These are phyloP conservation scores for Hordeum marinum DNA, from an alignment of 176 grass and related monocot species.

Conservation along the genomic window DNA sequence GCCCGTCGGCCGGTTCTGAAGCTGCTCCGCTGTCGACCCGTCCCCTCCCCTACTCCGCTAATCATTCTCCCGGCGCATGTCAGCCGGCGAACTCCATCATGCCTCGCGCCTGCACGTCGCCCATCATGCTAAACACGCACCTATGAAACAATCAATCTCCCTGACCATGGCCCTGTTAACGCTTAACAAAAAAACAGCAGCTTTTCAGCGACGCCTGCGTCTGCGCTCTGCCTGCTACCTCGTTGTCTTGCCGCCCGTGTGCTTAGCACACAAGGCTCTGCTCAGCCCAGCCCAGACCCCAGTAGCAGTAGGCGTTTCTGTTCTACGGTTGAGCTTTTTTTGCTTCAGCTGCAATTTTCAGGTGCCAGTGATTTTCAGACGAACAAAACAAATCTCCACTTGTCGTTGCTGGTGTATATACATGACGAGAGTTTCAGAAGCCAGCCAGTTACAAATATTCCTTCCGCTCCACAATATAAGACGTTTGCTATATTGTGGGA, in stretches of 20 bases:
- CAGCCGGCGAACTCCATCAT: background rate
- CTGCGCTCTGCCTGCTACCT: background rate
- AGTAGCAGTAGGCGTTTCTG: background rate
- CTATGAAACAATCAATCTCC: background rate
- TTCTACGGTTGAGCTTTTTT: background rate
- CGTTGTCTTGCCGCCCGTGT: constrained; percentile 13
- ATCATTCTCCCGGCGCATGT: background rate
- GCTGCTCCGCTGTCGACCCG: background rate
- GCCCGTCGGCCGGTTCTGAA: background rate
- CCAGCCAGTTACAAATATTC: too few species aligned
- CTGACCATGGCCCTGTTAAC: background rate
- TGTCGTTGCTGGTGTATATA: background rate
- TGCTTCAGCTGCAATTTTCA: constrained; percentile 18
- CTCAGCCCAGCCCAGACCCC: background rate
- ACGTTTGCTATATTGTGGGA: too few species aligned
- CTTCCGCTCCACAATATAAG: too few species aligned
- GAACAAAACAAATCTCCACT: background rate
- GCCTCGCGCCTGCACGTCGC: background rate
- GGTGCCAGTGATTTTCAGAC: background rate
- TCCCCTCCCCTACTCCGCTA: background rate
- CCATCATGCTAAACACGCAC: constrained; percentile 7
- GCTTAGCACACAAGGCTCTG: constrained; percentile 23
- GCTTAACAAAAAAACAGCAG: background rate
- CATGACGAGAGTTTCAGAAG: background rate
- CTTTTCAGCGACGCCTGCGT: background rate